A percentile compares a stretch with the other conserved stretches of the same genome.
Evolutionary conservation across 148 eudicot genomes (phyloP).

Genomic region (Diospyros kaki): DNA sequence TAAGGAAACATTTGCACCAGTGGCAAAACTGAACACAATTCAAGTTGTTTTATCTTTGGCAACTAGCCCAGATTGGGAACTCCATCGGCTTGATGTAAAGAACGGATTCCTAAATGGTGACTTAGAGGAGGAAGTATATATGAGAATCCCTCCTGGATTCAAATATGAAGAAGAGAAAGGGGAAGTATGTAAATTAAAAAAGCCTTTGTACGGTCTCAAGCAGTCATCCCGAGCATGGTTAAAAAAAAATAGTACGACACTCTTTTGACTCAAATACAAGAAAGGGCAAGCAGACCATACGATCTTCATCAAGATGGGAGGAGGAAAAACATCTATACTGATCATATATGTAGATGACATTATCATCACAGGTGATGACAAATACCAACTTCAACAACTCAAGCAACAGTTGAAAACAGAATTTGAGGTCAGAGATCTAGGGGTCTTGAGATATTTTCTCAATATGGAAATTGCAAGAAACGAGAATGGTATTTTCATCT

Average conservation of each 20-base stretch:
- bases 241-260: neutral
- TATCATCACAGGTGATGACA: neutral
- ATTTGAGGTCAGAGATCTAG: conserved; percentile 10
- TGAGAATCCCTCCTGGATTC: neutral
- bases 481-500: neutral
- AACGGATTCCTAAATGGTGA: conserved; percentile 10
- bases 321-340: neutral
- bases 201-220: neutral
- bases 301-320: neutral
- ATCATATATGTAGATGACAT: conserved; percentile 9
- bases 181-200: neutral
- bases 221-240: conserved; percentile 9
- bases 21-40: neutral
- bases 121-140: conserved; percentile 10
- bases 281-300: conserved; percentile 9
- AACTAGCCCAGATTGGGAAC: neutral
- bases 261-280: neutral
- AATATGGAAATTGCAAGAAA: conserved; percentile 3
- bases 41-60: neutral
- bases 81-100: conserved; percentile 2
- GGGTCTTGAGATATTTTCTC: neutral
- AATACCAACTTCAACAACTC: neutral
- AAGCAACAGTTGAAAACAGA: neutral
- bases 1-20: conserved; percentile 1
- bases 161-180: neutral